Evolutionary conservation across 1,139 yeast species (phyloP).

Genomic region (Magnusiomyces sp.): DNA sequence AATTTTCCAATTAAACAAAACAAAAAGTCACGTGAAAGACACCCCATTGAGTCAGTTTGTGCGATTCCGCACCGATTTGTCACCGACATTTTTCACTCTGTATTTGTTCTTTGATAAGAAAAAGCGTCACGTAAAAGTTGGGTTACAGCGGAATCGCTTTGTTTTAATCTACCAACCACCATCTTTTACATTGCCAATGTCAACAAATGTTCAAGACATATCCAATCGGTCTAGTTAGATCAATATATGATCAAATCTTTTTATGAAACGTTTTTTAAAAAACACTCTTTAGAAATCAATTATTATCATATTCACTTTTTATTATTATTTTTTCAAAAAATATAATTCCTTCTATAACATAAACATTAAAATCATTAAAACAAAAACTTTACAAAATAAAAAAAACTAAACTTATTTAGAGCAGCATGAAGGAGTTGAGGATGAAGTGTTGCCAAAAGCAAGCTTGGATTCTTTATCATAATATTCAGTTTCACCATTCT

Average conservation of each 20-base stretch:
- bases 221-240: no score
- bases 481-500: conserved; percentile 25
- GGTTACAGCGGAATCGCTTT: no score
- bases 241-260: no score
- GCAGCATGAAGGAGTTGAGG: conserved; percentile 19
- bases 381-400: neutral
- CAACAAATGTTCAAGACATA: no score
- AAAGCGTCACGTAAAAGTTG: no score
- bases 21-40: neutral
- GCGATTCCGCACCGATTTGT: no score
- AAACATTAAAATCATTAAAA: neutral
- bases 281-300: neutral
- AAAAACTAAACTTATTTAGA: conserved; percentile 18
- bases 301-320: neutral
- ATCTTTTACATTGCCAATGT: no score
- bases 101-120: no score
- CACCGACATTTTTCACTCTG: no score
- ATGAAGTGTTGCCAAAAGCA: conserved; percentile 29
- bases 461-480: conserved; percentile 40
- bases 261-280: no score
- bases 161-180: no score
- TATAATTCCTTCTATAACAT: no score
- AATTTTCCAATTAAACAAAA: neutral
- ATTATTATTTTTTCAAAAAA: neutral
- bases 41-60: neutral